These are phyloP conservation scores for Boletus fagicola DNA, from an alignment of 768 basidiomycete species.

Conservation along the genomic window DNA sequence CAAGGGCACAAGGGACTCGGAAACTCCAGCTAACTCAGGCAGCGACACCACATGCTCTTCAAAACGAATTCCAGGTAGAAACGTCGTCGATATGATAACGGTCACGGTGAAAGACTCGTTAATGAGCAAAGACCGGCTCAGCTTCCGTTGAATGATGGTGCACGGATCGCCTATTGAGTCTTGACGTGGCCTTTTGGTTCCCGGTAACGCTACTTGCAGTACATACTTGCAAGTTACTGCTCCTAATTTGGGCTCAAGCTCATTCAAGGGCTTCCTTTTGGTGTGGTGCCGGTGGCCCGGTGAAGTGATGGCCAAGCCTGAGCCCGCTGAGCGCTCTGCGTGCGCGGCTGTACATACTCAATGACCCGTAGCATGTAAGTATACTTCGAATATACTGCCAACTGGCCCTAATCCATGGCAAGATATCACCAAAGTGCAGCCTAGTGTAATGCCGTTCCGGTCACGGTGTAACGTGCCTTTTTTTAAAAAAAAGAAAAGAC, in stretches of 20 bases:
- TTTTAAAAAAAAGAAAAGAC: neutral
- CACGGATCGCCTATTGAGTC: neutral
- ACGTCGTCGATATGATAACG: neutral
- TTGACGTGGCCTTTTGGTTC: neutral
- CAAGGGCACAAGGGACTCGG: slow-evolving; percentile 10
- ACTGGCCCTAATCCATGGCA: neutral
- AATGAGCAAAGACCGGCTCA: neutral
- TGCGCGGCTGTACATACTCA: neutral
- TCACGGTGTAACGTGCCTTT: neutral
- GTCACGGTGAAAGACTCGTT: too few species aligned
- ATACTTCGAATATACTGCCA: neutral
- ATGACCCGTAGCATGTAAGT: neutral
- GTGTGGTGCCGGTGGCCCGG: too few species aligned
- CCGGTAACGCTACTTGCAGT: neutral
- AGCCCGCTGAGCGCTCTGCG: too few species aligned
- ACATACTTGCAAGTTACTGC: neutral
- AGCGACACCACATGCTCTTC: neutral
- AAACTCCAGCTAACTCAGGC: neutral
- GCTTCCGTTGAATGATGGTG: neutral
- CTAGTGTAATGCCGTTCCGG: neutral
- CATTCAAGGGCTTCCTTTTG: neutral
- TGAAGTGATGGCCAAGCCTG: too few species aligned
- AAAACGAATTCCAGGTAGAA: neutral
- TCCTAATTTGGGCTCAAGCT: neutral
- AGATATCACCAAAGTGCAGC: neutral